Evolutionary conservation across 495 filamentous ascomycete genomes (phyloP).

Genomic region (Daldinia caldariorum): DNA sequence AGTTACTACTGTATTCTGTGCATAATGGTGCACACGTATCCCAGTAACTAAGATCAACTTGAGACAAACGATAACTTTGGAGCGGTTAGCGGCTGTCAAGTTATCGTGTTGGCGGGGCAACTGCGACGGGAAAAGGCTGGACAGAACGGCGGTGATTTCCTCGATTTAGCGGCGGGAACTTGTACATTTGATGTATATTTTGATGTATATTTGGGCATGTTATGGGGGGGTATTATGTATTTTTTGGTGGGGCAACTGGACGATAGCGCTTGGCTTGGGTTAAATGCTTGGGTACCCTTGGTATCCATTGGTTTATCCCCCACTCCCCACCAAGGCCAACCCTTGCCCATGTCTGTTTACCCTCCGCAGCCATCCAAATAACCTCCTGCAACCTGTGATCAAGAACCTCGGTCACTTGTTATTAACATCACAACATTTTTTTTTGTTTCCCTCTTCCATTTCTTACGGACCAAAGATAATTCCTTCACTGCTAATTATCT

Average conservation of each 20-base stretch:
- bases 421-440: conserved; percentile 6
- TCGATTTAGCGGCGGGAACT: conserved; percentile 32
- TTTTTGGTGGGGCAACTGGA: neutral
- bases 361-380: conserved; percentile 36
- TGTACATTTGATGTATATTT: conserved; percentile 16
- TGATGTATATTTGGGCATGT: conserved; percentile 1
- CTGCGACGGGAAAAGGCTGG: conserved; percentile 21
- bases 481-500: conserved; percentile 10
- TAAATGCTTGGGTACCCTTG: neutral
- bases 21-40: conserved; percentile 11
- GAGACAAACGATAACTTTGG: conserved; percentile 18
- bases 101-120: conserved; percentile 32
- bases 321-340: conserved; percentile 28
- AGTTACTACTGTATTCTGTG: conserved; percentile 5
- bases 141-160: conserved; percentile 11
- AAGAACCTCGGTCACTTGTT: neutral
- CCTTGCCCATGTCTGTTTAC: conserved; percentile 40
- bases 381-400: conserved; percentile 33
- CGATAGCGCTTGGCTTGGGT: conserved; percentile 6
- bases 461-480: conserved; percentile 7
- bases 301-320: neutral
- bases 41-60: conserved; percentile 13
- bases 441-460: conserved; percentile 16
- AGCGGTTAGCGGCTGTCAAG: conserved; percentile 18
- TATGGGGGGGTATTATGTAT: too few species aligned